Percentiles rank a stretch among this genome's conserved stretches.
These are phyloP conservation scores for Mycena citricolor DNA, from an alignment of 1,284 basidiomycete species.

Conservation along the genomic window DNA sequence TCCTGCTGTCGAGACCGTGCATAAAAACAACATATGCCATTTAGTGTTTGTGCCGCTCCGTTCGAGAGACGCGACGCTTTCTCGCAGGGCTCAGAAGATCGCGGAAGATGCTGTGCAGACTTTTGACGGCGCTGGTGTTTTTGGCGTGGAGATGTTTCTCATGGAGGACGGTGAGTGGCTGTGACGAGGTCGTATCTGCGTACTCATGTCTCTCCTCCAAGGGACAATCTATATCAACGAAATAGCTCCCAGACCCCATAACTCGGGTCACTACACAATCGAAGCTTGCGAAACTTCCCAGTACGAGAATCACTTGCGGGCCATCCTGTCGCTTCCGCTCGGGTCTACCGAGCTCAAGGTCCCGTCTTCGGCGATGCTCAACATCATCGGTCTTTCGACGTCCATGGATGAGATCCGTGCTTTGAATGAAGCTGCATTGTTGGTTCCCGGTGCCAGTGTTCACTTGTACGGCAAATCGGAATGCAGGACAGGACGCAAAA, in stretches of 20 bases:
- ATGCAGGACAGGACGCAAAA: conserved; percentile 90
- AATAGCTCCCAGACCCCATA: conserved; percentile 98
- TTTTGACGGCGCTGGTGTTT: conserved; percentile 90
- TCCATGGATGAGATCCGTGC: conserved; percentile 61
- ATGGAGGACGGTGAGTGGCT: conserved; percentile 77
- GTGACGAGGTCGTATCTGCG: conserved; percentile 1
- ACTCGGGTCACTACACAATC: conserved; percentile 99
- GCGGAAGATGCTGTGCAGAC: conserved; percentile 85
- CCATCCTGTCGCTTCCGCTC: conserved; percentile 90
- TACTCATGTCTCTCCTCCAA: conserved; percentile 36
- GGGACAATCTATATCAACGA: conserved; percentile 89
- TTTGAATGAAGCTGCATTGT: conserved; percentile 57
- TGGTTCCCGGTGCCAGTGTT: conserved; percentile 75
- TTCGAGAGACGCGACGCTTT: conserved; percentile 56
- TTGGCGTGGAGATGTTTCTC: conserved; percentile 98
- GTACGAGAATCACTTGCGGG: conserved; percentile 97
- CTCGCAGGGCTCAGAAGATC: conserved; percentile 63
- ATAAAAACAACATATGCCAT: conserved; percentile 93
- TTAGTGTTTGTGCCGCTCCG: conserved; percentile 88
- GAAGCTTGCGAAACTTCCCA: conserved; percentile 96
- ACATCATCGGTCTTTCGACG: conserved; percentile 81
- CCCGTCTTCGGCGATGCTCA: conserved; percentile 90
- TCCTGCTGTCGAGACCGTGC: conserved; percentile 94
- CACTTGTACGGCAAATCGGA: conserved; percentile 96
- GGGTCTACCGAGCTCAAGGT: conserved; percentile 90